Base-by-base conservation (phyloP, 805 yeast species). In the Metschnikowia kofuensis region DNA sequence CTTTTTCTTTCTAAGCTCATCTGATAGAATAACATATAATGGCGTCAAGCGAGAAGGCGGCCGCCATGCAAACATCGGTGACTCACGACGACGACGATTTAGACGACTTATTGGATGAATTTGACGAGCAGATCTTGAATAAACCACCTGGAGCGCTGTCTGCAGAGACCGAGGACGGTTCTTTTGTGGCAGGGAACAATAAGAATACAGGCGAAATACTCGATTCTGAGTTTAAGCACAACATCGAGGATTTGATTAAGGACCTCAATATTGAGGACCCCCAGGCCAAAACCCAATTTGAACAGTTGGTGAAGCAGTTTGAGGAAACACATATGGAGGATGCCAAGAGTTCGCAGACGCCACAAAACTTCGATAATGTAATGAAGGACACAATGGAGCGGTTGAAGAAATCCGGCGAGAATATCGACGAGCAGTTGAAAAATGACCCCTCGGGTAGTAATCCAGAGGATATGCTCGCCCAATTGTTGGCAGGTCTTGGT, bases 21-120 rank as follows among this genome's bases (percentile, higher is more conserved):
- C 21, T 21, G 5, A 30, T 4, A 30, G 32, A 30, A 30, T 30
- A 10, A 10, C 13, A 5, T 12, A 30, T 12, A 30, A 30, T 30
- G 32, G 12, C 5, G 6, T 2, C 21, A 7, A 34, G 50, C 39
- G 49, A 42, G 11, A 35, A 50, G 15, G 31, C 46, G 9, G 31
- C 52, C 31, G 26, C 49, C 14, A 38, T 36, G 29, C 40, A 53
- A 14, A 42, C 53, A 14, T 37, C 47, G n/a, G 32, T 28, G 32
- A 51, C 37, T 6, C 62, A 57, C 35, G 74, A 66, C 11, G 77
- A 84, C 49, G 89, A 84, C 59, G 95, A 88, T 56, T 76, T 88
- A 53, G 96, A 88, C 56, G 96, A 89, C 59, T 74, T 89, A 51
- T 73, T 92, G 44, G 96, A 90, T 61, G 97, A 90, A 53, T 87